Percentiles rank a stretch among this genome's conserved stretches.
phyloP scores from a whole-genome alignment of 768 basidiomycete species.

The Glaciozyma martinii region DNA sequence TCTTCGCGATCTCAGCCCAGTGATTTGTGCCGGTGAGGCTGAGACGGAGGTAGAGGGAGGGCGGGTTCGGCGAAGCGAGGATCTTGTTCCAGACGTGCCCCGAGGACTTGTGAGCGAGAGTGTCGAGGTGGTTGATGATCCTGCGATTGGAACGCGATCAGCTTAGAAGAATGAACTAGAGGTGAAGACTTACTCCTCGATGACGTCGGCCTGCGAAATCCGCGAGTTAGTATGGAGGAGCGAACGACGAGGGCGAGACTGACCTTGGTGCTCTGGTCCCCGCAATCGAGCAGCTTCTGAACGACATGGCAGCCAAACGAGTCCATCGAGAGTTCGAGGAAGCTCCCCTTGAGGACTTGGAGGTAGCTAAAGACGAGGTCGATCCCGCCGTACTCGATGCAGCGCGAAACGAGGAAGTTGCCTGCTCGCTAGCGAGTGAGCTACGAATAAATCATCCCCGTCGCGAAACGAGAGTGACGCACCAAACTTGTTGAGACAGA shows the following conservation, averaged over 20 bases:
- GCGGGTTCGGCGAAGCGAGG: slow-evolving; percentile 20
- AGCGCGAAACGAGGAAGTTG: slow-evolving; percentile 30
- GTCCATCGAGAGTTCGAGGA: slow-evolving; percentile 19
- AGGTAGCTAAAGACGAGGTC: neutral
- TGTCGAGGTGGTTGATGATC: slow-evolving; percentile 7
- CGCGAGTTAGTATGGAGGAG: neutral
- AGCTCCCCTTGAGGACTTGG: neutral
- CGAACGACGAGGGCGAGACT: neutral
- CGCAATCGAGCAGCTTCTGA: slow-evolving; percentile 27
- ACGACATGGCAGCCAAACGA: slow-evolving; percentile 29
- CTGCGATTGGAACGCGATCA: too few relatives aligned
- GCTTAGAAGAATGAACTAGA: too few relatives aligned
- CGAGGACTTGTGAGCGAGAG: slow-evolving; percentile 11
- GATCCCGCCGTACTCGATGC: slow-evolving; percentile 22
- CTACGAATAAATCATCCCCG: too few relatives aligned
- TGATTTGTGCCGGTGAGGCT: neutral
- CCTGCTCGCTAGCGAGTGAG: slow-evolving; percentile 1
- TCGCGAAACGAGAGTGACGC: neutral
- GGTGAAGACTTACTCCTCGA: slow-evolving; percentile 10
- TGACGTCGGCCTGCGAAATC: neutral
- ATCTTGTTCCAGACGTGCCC: slow-evolving; percentile 22
- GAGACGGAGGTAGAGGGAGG: slow-evolving; percentile 13
- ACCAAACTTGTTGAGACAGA: slow-evolving; percentile 26
- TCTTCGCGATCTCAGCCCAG: slow-evolving; percentile 14
- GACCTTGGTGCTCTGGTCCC: slow-evolving; percentile 10